Evolutionary conservation across 1,284 basidiomycete species (phyloP).

Genomic region (Boletus sp.): DNA sequence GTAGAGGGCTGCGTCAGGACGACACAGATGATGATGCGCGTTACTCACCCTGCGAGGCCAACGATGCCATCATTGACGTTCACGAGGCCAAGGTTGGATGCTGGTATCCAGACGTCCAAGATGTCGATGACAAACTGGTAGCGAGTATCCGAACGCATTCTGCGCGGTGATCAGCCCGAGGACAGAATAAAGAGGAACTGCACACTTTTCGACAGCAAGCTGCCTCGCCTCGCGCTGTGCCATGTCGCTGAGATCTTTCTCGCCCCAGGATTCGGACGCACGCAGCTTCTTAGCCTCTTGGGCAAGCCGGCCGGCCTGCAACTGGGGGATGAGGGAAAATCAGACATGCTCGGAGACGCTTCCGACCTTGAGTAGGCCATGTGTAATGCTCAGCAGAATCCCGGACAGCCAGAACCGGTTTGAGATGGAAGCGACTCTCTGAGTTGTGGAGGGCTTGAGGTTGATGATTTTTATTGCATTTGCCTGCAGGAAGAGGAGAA

Average conservation of each 20-base stretch:
- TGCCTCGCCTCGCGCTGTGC: constrained; percentile 62
- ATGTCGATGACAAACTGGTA: constrained; percentile 80
- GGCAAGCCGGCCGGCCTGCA: constrained; percentile 55
- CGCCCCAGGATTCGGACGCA: constrained; percentile 41
- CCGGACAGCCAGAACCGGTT: constrained; percentile 91
- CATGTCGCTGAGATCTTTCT: constrained; percentile 66
- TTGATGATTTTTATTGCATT: constrained; percentile 69
- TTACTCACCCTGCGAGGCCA: constrained; percentile 76
- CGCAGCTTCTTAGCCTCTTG: constrained; percentile 55
- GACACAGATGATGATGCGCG: background rate
- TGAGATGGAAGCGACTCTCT: constrained; percentile 67
- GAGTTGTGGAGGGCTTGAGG: constrained; percentile 61
- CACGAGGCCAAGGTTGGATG: constrained; percentile 75
- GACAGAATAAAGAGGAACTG: constrained; percentile 7
- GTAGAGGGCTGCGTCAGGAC: constrained; percentile 6
- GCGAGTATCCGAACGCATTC: constrained; percentile 61
- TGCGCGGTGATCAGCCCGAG: constrained; percentile 31
- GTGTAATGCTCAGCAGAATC: constrained; percentile 72
- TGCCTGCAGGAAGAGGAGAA: constrained; percentile 40
- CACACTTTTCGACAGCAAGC: constrained; percentile 55
- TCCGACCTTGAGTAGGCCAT: constrained; percentile 64
- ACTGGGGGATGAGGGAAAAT: background rate
- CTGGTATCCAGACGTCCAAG: constrained; percentile 87
- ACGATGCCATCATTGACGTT: constrained; percentile 83
- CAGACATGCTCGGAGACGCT: background rate